Percentiles rank a stretch among this genome's conserved stretches.
Conservation (phyloP, 257 asterid genomes). For the Petunia secreta region DNA sequence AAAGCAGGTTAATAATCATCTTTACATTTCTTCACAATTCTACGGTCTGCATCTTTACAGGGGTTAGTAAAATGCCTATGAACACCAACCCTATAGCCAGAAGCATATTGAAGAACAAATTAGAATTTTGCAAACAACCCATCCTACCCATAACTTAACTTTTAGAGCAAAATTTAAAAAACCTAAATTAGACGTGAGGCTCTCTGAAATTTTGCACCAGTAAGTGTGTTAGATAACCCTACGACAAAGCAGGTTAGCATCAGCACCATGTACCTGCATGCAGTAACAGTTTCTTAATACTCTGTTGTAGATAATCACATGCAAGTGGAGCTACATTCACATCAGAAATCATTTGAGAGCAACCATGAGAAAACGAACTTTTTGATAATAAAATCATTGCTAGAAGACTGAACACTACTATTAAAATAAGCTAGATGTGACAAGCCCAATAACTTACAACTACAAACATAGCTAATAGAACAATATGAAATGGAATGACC, state of each 20-base stretch:
- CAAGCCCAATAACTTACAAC: background rate
- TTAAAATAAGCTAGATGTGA: background rate
- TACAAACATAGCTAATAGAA: background rate
- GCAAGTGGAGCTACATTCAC: background rate
- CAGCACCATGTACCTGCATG: constrained; percentile 52
- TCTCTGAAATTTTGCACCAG: constrained; percentile 29
- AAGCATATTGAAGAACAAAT: constrained; percentile 24
- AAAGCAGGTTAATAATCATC: background rate
- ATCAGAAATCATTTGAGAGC: background rate
- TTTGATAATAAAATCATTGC: background rate
- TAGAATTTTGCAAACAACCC: background rate
- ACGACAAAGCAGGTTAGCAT: constrained; percentile 50
- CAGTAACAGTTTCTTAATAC: background rate
- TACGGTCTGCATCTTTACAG: constrained; percentile 36
- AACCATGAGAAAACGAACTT: background rate
- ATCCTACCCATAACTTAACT: constrained; percentile 37
- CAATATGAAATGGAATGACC: background rate
- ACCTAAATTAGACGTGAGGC: constrained; percentile 34
- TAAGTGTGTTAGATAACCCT: constrained; percentile 40
- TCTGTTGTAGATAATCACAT: background rate
- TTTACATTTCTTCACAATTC: constrained; percentile 25
- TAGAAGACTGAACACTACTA: background rate
- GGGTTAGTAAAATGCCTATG: constrained; percentile 31
- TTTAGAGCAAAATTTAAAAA: constrained; percentile 32
- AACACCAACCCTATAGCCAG: background rate